A percentile compares a stretch with the other conserved stretches of the same genome.
These are phyloP conservation scores for Brasilioporus rufonigricans DNA, from an alignment of 768 basidiomycete genomes.

Conservation along the genomic window DNA sequence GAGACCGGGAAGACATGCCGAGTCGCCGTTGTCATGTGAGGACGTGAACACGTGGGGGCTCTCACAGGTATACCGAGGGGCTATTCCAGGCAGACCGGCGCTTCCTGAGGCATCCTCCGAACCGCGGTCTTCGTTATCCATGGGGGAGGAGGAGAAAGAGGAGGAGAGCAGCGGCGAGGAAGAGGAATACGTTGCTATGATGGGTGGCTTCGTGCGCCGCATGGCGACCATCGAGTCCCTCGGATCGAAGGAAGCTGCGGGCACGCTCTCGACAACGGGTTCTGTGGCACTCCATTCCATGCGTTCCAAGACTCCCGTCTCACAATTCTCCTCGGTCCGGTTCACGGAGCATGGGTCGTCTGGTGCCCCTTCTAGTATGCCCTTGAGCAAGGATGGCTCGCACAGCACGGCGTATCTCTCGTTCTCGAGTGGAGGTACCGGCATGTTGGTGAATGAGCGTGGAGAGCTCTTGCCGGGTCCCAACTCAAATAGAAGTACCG, in stretches of 20 bases:
- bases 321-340: conserved; percentile 27
- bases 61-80: neutral
- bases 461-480: conserved; percentile 22
- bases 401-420: conserved; percentile 27
- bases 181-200: conserved; percentile 47
- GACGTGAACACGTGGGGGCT: conserved; percentile 1
- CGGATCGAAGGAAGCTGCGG: conserved; percentile 56
- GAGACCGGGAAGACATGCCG: neutral
- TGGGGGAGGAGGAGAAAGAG: conserved; percentile 4
- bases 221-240: conserved; percentile 83
- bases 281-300: conserved; percentile 26
- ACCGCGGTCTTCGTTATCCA: conserved; percentile 12
- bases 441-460: conserved; percentile 26
- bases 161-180: conserved; percentile 20
- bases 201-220: conserved; percentile 63
- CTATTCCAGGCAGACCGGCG: neutral
- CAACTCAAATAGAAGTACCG: neutral
- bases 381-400: conserved; percentile 9
- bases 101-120: conserved; percentile 14
- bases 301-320: conserved; percentile 24
- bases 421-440: conserved; percentile 21
- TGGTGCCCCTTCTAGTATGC: neutral
- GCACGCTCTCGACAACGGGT: conserved; percentile 31
- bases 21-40: conserved; percentile 1
- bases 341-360: conserved; percentile 14